Evolutionary conservation across 768 basidiomycete species (phyloP).

Genomic region (Suillus variegatus): DNA sequence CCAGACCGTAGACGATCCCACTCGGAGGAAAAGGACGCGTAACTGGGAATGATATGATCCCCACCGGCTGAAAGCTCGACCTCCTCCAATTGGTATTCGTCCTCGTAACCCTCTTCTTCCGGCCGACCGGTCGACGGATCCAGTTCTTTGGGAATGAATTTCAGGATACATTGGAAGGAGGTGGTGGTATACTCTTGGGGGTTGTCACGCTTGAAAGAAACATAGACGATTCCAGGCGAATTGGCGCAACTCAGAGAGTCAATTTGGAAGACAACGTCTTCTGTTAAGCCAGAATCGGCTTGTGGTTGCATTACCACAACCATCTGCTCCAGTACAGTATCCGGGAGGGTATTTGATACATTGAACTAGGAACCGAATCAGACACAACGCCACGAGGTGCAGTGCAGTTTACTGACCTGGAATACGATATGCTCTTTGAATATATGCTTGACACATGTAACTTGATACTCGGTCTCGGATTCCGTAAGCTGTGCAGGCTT

Average conservation of each 20-base stretch:
- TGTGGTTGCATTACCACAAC: constrained; percentile 90
- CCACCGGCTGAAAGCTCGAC: constrained; percentile 89
- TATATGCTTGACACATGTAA: constrained; percentile 94
- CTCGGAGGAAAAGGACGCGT: constrained; percentile 88
- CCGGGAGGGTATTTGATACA: constrained; percentile 93
- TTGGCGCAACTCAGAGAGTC: constrained; percentile 65
- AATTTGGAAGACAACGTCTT: constrained; percentile 93
- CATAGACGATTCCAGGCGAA: constrained; percentile 88
- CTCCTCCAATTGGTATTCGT: constrained; percentile 97
- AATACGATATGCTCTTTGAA: constrained; percentile 96
- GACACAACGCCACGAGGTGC: constrained; percentile 1
- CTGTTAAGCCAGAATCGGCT: constrained; percentile 72
- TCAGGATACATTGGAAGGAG: constrained; percentile 91
- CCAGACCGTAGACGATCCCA: constrained; percentile 90
- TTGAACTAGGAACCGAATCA: constrained; percentile 69
- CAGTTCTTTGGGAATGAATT: constrained; percentile 95
- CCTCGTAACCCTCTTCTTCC: constrained; percentile 98
- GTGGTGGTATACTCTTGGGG: constrained; percentile 78
- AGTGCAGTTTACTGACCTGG: constrained; percentile 60
- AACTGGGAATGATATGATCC: constrained; percentile 96
- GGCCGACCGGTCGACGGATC: constrained; percentile 95
- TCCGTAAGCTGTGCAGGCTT: constrained; percentile 88
- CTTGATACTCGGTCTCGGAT: constrained; percentile 97
- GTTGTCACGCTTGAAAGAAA: constrained; percentile 84
- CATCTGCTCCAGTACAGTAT: constrained; percentile 92